Evolutionary conservation across 2,329 filamentous ascomycete species (phyloP), one percentile per base, ranked within the genome.

Genomic region (Fusarium metavorans): DNA sequence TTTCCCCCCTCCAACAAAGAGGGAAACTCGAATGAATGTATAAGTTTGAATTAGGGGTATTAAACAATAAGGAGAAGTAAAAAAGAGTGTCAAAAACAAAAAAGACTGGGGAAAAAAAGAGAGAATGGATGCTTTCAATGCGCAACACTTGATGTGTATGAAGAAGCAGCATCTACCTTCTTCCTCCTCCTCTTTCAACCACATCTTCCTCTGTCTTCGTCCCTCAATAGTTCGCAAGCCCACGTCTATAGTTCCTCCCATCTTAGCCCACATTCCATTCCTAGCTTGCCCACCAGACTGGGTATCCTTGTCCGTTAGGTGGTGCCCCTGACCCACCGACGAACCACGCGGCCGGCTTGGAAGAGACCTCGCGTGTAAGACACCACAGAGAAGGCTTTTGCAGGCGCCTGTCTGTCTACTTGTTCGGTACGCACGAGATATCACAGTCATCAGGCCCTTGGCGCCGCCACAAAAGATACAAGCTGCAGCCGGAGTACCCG

Each of bases 221-320:
- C 34, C 16, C 34, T 59, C 56, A 59, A 59, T 59, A 59, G 56
- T 59, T 41, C 35, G 20, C 56, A 52, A 59, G 56, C 56, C 56
- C 56, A 59, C 56, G 56, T 59, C 56, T 39, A 59, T 59, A 59
- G 35, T 59, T 52, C 48, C 25, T 27, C 56, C n/a, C 56, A n/a
- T 59, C 56, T 59, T 59, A 59, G 56, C 30, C 35, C 56, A 34
- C 56, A 35, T 58, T 39, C 56, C 57, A 43, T 59, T 32, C 57
- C 57, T 30, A 30, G 23, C 37, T 25, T 6, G 18, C 23, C 34
- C 57, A 48, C 57, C 39, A 16, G 57, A 30, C 57, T 32, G 39
- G 37, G 37, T 25, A 58, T 58, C 54, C 54, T 37, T 34, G 54
- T 34, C 52, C 10, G 30, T 27, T 30, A 23, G 45, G 25, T 30